Base-by-base conservation (phyloP, 2,329 filamentous ascomycete genomes). In the Colletotrichum sp. region DNA sequence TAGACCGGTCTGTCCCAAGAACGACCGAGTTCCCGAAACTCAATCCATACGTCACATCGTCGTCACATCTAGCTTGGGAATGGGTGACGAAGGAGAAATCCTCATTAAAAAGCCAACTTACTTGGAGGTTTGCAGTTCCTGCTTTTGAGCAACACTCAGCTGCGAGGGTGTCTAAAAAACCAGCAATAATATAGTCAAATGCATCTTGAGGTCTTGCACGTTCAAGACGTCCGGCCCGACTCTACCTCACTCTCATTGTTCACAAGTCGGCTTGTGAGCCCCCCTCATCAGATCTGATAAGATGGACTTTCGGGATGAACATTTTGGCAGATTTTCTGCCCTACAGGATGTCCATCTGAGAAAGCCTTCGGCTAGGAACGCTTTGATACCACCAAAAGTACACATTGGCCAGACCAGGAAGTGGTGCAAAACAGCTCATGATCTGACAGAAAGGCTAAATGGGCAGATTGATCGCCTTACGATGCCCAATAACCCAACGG, bases 231-330 rank as follows among this genome's bases (percentile, higher is more conserved):
- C 36, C 7, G 16, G 2, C 4, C 36, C 0, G 36, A 43, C 7
- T 43, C 3, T 9, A 9, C 0, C 16, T 18, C 0, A 18, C 0
- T 38, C 14, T 5, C 18, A 1, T 18, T 8, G 0, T 4, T 0
- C 7, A 5, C 1, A 5, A 8, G 8, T 43, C 0, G 38, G 38
- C 38, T 16, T n/a, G 38, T 43, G 38, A 43, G 18, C 2, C 8
- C 2, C 8, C 0, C 38, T n/a, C 8, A 0, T 43, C 18, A 10
- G 38, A 43, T 43, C 38, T 43, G 38, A 43, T 43, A 43, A 43
- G 38, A 43, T 43, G 38, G 38, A 43, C 38, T 43, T 0, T 9
- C 3, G 36, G 7, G 36, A 43, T 9, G 8, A 43, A 43, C 16
- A 3, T 43, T 43, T 43, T 18, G 16, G 16, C 38, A 43, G 38